phyloP scores from a whole-genome alignment of 108 stramenopile species.

The Conticribra guillardii region DNA sequence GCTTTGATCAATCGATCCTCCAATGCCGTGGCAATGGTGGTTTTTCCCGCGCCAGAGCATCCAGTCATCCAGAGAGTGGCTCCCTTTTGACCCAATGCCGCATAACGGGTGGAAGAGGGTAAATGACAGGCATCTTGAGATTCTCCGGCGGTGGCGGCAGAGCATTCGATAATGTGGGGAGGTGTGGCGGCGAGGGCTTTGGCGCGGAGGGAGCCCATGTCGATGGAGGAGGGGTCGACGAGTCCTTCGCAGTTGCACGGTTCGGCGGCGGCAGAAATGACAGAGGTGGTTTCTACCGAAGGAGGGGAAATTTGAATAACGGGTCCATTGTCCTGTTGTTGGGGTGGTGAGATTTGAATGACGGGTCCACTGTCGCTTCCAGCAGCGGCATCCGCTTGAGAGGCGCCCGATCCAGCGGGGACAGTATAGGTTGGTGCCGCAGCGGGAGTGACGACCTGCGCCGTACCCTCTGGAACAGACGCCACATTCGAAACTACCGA shows the following conservation, averaged over 20 bases:
- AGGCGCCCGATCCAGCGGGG: constrained; percentile 14
- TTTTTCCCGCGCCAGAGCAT: constrained; percentile 94
- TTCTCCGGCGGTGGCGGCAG: constrained; percentile 86
- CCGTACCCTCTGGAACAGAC: constrained; percentile 28
- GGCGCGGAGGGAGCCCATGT: constrained; percentile 81
- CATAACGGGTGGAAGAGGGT: constrained; percentile 81
- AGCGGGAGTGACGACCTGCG: too few relatives aligned
- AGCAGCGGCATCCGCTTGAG: constrained; percentile 31
- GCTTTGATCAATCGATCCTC: constrained; percentile 94
- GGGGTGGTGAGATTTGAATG: constrained; percentile 3
- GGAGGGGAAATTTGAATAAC: constrained; percentile 11
- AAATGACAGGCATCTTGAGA: constrained; percentile 95
- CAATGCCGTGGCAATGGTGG: constrained; percentile 96
- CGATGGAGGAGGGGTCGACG: constrained; percentile 40
- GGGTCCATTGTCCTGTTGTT: constrained; percentile 2
- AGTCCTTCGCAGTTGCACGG: constrained; percentile 39
- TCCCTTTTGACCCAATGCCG: constrained; percentile 94
- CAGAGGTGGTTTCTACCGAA: constrained; percentile 10
- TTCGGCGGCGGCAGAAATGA: constrained; percentile 19
- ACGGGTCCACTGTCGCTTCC: constrained; percentile 22
- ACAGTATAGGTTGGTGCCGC: constrained; percentile 9
- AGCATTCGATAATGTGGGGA: constrained; percentile 98
- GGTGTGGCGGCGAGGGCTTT: constrained; percentile 81
- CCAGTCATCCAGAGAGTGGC: constrained; percentile 99
- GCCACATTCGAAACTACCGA: background rate